Conservation (phyloP, 345 rosid genomes). For the Salix suchowensis region DNA sequence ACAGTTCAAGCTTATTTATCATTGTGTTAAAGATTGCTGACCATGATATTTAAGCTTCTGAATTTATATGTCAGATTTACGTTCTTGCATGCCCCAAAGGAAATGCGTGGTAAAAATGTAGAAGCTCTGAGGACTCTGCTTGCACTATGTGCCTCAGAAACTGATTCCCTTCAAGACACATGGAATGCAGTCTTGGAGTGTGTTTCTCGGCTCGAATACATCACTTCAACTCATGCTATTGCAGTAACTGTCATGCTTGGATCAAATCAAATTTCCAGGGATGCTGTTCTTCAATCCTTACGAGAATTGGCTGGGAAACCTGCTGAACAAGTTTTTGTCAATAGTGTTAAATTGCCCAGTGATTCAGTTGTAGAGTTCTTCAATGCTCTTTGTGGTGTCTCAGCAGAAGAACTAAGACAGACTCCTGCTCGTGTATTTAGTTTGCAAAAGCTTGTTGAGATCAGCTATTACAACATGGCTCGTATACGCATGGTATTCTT, state of each 20-base stretch:
- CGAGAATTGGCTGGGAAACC: conserved; percentile 94
- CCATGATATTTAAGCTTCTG: conserved; percentile 5
- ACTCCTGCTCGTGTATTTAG: conserved; percentile 98
- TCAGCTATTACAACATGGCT: conserved; percentile 96
- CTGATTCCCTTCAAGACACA: conserved; percentile 87
- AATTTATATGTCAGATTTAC: conserved; percentile 62
- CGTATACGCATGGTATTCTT: conserved; percentile 89
- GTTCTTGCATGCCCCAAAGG: conserved; percentile 97
- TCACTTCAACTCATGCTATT: conserved; percentile 80
- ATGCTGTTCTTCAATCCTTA: conserved; percentile 83
- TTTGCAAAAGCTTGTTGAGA: conserved; percentile 97
- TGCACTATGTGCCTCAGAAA: conserved; percentile 66
- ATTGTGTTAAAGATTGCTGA: neutral
- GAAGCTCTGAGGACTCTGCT: conserved; percentile 90
- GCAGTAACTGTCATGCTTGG: conserved; percentile 95
- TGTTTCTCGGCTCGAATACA: conserved; percentile 93
- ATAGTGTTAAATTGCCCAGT: conserved; percentile 89
- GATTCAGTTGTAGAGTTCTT: conserved; percentile 91
- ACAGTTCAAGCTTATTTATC: neutral
- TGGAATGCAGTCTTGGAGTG: conserved; percentile 99
- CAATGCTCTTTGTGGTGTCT: conserved; percentile 92
- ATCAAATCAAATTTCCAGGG: conserved; percentile 96
- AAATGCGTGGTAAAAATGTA: conserved; percentile 92
- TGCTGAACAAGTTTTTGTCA: conserved; percentile 86
- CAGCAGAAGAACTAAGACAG: conserved; percentile 95